A percentile compares a stretch with the other conserved stretches of the same genome.
Conservation (phyloP, 2,329 filamentous ascomycete species). For the Sclerotinia borealis region DNA sequence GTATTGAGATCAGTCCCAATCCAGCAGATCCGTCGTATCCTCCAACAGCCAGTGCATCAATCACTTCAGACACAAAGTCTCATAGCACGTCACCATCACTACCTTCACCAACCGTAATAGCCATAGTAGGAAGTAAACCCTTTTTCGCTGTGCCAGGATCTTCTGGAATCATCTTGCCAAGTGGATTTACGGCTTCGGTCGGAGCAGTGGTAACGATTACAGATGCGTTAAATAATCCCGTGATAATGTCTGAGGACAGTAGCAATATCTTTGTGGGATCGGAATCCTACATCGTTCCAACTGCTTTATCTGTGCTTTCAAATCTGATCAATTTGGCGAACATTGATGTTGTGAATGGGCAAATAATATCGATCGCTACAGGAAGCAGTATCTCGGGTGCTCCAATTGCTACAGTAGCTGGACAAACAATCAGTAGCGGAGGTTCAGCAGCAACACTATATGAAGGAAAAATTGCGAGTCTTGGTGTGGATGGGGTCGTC, state of each 20-base stretch:
- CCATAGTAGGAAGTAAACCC: conserved; percentile 12
- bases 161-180: conserved; percentile 14
- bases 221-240: background rate
- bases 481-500: conserved; percentile 14
- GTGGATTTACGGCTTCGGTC: conserved; percentile 13
- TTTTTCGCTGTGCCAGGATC: conserved; percentile 17
- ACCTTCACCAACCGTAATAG: conserved; percentile 8
- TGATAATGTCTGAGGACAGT: conserved; percentile 12
- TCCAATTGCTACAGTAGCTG: background rate
- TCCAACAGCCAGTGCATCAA: background rate
- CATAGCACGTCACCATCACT: conserved; percentile 4
- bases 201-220: conserved; percentile 12
- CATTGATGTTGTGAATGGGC: background rate
- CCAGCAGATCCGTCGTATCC: background rate
- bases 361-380: conserved; percentile 13
- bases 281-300: conserved; percentile 9
- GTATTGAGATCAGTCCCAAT: background rate
- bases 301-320: conserved; percentile 3
- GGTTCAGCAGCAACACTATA: conserved; percentile 9
- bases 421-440: conserved; percentile 13
- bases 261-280: conserved; percentile 5
- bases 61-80: background rate
- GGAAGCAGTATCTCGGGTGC: background rate
- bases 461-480: conserved; percentile 13
- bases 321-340: background rate